Evolutionary conservation across 352 stramenopile genomes (phyloP).

Genomic region (Phytopythium ostracodes): DNA sequence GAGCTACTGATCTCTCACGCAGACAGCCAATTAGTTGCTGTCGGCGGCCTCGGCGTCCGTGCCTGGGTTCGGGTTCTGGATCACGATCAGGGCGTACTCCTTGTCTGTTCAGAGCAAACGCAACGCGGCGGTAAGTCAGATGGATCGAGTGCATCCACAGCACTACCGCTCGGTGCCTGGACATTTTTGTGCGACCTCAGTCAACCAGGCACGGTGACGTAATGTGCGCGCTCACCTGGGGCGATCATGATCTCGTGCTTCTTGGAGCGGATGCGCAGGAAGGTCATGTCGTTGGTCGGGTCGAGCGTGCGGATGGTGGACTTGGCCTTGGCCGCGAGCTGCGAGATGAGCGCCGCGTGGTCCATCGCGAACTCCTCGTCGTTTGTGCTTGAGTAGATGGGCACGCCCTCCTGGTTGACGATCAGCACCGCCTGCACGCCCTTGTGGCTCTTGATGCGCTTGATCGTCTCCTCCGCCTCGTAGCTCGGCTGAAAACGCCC

Average conservation of each 20-base stretch:
- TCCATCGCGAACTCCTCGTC: constrained; percentile 88
- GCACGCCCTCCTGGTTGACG: constrained; percentile 90
- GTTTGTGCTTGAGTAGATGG: constrained; percentile 90
- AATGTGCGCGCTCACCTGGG: constrained; percentile 49
- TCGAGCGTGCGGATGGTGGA: constrained; percentile 89
- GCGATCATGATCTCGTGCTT: constrained; percentile 95
- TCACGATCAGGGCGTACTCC: constrained; percentile 92
- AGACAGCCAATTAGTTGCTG: constrained; percentile 10
- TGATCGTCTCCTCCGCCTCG: constrained; percentile 95
- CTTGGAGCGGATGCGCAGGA: constrained; percentile 91
- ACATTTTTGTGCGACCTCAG: too few relatives aligned
- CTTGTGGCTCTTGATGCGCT: constrained; percentile 93
- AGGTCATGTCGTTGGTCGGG: constrained; percentile 92
- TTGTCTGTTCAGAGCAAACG: constrained; percentile 55
- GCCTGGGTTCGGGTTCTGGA: constrained; percentile 86
- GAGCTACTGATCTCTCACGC: not conserved
- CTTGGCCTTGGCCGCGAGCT: constrained; percentile 89
- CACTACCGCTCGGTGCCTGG: not conserved
- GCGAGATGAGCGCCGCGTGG: constrained; percentile 82
- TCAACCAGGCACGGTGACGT: too few relatives aligned
- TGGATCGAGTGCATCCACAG: constrained; percentile 6
- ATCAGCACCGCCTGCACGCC: constrained; percentile 92
- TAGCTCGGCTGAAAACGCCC: constrained; percentile 46
- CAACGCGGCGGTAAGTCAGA: not conserved
- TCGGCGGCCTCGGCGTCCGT: constrained; percentile 31